Evolutionary conservation across 2,329 filamentous ascomycete species (phyloP).

Genomic region (Neonectria sp.): DNA sequence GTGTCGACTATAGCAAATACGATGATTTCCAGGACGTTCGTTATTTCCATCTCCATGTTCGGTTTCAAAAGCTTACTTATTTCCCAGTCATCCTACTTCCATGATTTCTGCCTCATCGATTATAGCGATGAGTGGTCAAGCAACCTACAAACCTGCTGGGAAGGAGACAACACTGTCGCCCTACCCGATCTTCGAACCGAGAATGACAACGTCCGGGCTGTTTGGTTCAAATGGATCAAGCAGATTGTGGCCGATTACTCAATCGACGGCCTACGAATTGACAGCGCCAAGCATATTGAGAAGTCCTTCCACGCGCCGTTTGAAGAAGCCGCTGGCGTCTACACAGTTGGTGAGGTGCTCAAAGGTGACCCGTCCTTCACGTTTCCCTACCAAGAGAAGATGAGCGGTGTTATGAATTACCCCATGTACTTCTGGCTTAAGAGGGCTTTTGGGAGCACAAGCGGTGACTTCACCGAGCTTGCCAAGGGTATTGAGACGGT

Average conservation of each 20-base stretch:
- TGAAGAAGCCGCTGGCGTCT: conserved; percentile 68
- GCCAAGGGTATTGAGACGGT: conserved; percentile 21
- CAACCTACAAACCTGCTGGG: conserved; percentile 35
- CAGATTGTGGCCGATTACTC: conserved; percentile 71
- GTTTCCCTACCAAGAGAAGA: conserved; percentile 65
- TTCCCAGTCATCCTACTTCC: conserved; percentile 31
- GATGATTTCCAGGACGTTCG: conserved; percentile 29
- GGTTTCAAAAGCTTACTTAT: background rate
- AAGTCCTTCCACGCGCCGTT: conserved; percentile 72
- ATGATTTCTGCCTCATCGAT: conserved; percentile 35
- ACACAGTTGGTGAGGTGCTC: conserved; percentile 73
- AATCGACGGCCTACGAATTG: conserved; percentile 74
- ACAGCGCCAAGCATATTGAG: conserved; percentile 74
- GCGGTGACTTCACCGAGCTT: conserved; percentile 32
- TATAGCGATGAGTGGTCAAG: conserved; percentile 31
- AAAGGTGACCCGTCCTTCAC: conserved; percentile 67
- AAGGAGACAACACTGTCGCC: conserved; percentile 37
- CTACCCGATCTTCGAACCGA: conserved; percentile 76
- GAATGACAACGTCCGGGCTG: conserved; percentile 60
- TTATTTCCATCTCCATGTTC: background rate
- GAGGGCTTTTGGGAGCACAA: conserved; percentile 27
- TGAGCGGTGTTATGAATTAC: conserved; percentile 75
- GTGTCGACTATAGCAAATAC: conserved; percentile 33
- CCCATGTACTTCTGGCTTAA: conserved; percentile 58
- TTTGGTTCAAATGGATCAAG: conserved; percentile 72